Evolutionary conservation across 2,329 filamentous ascomycete genomes (phyloP).

Genomic region (Cordyceps farinosa): DNA sequence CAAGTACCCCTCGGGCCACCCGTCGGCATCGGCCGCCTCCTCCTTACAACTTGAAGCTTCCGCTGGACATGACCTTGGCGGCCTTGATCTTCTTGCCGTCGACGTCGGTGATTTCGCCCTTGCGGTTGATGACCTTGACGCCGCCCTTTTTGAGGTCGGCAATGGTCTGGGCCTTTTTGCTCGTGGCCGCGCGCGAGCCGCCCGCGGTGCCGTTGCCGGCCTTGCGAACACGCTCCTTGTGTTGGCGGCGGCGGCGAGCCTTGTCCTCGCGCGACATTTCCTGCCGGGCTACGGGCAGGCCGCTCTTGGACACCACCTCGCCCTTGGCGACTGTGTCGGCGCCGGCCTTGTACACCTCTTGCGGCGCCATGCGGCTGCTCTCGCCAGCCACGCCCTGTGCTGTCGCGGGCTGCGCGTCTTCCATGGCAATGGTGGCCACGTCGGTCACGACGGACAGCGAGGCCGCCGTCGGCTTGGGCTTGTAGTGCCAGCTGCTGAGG

Average conservation of each 20-base stretch:
- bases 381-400: conserved; percentile 68
- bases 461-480: conserved; percentile 79
- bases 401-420: conserved; percentile 86
- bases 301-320: conserved; percentile 75
- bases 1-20: background rate
- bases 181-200: conserved; percentile 28
- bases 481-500: conserved; percentile 92
- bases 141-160: conserved; percentile 76
- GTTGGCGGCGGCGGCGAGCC: conserved; percentile 67
- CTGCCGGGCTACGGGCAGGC: conserved; percentile 72
- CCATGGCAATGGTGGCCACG: conserved; percentile 88
- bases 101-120: conserved; percentile 79
- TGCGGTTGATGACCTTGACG: conserved; percentile 88
- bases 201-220: conserved; percentile 43
- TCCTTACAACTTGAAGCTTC: conserved; percentile 57
- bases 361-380: conserved; percentile 78
- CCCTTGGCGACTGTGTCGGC: conserved; percentile 58
- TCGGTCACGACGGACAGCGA: conserved; percentile 83
- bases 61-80: conserved; percentile 48
- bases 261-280: conserved; percentile 91
- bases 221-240: conserved; percentile 83
- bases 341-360: conserved; percentile 87
- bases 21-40: background rate
- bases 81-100: conserved; percentile 71
- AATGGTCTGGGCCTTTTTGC: conserved; percentile 47